Base-by-base conservation (phyloP, 352 stramenopile genomes). In the Phytophthora ramorum region DNA sequence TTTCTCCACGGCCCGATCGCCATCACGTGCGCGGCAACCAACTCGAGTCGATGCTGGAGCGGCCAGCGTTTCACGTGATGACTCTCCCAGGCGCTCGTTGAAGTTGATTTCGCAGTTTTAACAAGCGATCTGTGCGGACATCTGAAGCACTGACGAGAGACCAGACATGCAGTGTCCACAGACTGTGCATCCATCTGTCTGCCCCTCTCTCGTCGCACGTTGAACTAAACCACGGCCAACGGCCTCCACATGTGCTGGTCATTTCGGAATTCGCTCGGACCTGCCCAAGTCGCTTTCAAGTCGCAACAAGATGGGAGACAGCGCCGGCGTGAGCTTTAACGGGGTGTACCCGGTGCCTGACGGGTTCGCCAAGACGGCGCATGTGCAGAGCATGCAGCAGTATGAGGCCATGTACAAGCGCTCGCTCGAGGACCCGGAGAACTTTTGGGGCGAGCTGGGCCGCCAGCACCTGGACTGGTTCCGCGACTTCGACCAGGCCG, bases 381-480 rank as follows among this genome's bases (percentile, higher is more conserved):
- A 93, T 60, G 52, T 96, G 54, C 55, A 90, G 56, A 81, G 84
- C 62, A 76, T 89, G 65, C 71, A 78, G 37, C 66, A 86, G 71
- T 97, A 97, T 74, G 71, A 96, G 51, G 58, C 75, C 51, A 74
- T 96, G 67, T 94, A 98, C 82, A 81, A 93, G 65, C 73, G 81
- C 58, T 97, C 88, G 48, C 76, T 97, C 10, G 76, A 90, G 12
- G 79, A 99, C 60, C 88, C 91, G 0, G 82, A 87, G 34, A 50
- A 49, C 7, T 99, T 98, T 78, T 99, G 97, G 97, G 84, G 74
- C 6, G 75, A 93, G 16, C 61, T 95, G 28, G 97, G 93, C 24
- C 87, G 84, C 38, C 71, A 97, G 56, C 74, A 92, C 50, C 73
- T 99, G 32, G 75, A 90, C 44, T 99, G 97, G 97, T 98, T 98